Evolutionary conservation across 495 filamentous ascomycete genomes (phyloP), one percentile per base, ranked within the genome.

Genomic region (Xylaria flabelliformis): DNA sequence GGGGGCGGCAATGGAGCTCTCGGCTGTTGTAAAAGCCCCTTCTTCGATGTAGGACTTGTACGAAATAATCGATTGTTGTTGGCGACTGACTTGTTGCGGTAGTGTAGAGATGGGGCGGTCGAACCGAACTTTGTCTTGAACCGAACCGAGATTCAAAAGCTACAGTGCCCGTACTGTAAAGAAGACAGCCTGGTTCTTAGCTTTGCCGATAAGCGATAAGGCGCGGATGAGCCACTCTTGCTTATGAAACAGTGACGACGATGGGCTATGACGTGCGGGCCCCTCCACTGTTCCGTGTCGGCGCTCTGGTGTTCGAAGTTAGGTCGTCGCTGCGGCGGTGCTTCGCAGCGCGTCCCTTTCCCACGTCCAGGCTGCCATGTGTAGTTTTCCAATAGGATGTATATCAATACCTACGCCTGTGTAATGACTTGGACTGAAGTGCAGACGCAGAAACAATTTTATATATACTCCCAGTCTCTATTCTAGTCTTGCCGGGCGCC

Each of bases 231-330:
- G 65, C 65, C 65, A 56, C 65, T 56, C 48, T 44, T 56, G 50
- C 65, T 58, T 42, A 68, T 44, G 51, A 56, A 46, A 68, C 65
- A 56, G 65, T 68, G 65, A 68, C 65, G 65, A 68, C 34, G 44
- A n/a, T 17, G 65, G 24, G 41, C 63, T 26, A 65, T 65, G 63
- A 65, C 63, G 63, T 44, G 42, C n/a, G 42, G 41, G 63, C 21
- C 42, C 41, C 36, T 64, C 34, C 13, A 46, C 29, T 34, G 26
- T 58, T 34, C 34, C 34, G 32, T 19, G 32, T 24, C 13, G 32
- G 55, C 17, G 55, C 29, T 59, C 26, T 29, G 21, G 19, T 6
- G 36, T 19, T 62, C 39, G 39, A 42, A 13, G 10, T 42, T 29
- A 29, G 39, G n/a, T 13, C 46, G 62, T 39, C 7, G 36, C 36